Evolutionary conservation across 257 asterid genomes (phyloP).

Genomic region (Echites panduratus): DNA sequence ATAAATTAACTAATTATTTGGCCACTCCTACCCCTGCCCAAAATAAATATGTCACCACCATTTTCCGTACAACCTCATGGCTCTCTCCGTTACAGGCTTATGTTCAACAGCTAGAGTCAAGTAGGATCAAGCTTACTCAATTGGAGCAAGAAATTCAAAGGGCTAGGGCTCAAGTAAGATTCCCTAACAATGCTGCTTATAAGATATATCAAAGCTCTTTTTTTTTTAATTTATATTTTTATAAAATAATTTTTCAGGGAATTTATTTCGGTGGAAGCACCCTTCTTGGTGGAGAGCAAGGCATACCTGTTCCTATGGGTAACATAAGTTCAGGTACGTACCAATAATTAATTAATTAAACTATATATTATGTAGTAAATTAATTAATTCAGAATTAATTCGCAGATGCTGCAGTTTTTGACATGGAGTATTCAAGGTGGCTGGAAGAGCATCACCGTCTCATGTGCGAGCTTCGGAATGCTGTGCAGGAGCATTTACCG

Average conservation of each 20-base stretch:
- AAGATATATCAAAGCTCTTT: no score
- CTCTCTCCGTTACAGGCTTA: conserved; percentile 53
- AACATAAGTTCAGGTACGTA: conserved; percentile 54
- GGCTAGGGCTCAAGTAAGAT: conserved; percentile 63
- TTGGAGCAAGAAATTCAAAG: conserved; percentile 73
- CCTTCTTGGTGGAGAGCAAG: conserved; percentile 58
- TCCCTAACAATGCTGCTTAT: no score
- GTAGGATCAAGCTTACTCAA: conserved; percentile 73
- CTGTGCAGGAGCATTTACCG: conserved; percentile 53
- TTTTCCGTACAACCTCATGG: background rate
- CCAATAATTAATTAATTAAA: background rate
- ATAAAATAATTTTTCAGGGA: conserved; percentile 37
- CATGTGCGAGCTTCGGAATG: conserved; percentile 62
- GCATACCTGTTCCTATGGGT: conserved; percentile 34
- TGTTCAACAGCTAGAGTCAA: conserved; percentile 84
- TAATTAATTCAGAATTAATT: background rate
- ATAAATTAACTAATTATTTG: no score
- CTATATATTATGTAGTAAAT: no score
- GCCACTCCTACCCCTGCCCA: background rate
- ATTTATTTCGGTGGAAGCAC: conserved; percentile 53
- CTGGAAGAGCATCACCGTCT: conserved; percentile 70
- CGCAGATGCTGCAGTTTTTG: conserved; percentile 53
- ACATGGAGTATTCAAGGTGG: conserved; percentile 83
- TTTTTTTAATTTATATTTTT: no score
- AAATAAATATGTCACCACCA: background rate